These are phyloP conservation scores for Graphilbum fragrans DNA, from an alignment of 2,329 filamentous ascomycete genomes.

Conservation along the genomic window DNA sequence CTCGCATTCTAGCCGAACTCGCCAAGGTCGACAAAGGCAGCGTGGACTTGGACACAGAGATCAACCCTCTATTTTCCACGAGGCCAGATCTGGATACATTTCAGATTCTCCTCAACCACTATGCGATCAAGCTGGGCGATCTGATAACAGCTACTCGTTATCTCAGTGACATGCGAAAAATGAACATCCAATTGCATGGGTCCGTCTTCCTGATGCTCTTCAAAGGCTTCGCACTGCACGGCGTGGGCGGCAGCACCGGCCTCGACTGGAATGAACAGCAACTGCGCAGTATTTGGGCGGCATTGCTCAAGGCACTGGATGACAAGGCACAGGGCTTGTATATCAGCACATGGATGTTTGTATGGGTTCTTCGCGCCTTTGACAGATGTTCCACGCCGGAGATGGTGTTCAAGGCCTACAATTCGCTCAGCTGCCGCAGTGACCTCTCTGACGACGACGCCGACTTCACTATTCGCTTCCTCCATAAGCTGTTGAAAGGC, in stretches of 20 bases:
- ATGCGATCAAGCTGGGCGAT: conserved; percentile 56
- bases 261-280: conserved; percentile 60
- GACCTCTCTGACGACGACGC: conserved; percentile 25
- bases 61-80: conserved; percentile 53
- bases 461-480: conserved; percentile 33
- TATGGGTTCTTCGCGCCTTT: conserved; percentile 52
- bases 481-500: conserved; percentile 27
- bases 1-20: conserved; percentile 45
- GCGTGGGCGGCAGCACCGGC: conserved; percentile 41
- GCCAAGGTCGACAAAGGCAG: conserved; percentile 39
- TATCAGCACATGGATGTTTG: conserved; percentile 48
- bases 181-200: conserved; percentile 57
- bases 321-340: conserved; percentile 31
- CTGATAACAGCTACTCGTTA: conserved; percentile 58
- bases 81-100: conserved; percentile 71
- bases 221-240: conserved; percentile 68
- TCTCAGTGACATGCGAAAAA: conserved; percentile 68
- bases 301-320: conserved; percentile 46
- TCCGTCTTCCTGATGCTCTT: conserved; percentile 72
- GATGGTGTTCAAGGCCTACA: conserved; percentile 42
- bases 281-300: conserved; percentile 56
- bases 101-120: conserved; percentile 65
- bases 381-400: conserved; percentile 41
- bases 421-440: conserved; percentile 35
- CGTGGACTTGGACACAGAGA: conserved; percentile 36